phyloP scores from a whole-genome alignment of 2,329 filamentous ascomycete genomes.

The Alternaria arborescens region DNA sequence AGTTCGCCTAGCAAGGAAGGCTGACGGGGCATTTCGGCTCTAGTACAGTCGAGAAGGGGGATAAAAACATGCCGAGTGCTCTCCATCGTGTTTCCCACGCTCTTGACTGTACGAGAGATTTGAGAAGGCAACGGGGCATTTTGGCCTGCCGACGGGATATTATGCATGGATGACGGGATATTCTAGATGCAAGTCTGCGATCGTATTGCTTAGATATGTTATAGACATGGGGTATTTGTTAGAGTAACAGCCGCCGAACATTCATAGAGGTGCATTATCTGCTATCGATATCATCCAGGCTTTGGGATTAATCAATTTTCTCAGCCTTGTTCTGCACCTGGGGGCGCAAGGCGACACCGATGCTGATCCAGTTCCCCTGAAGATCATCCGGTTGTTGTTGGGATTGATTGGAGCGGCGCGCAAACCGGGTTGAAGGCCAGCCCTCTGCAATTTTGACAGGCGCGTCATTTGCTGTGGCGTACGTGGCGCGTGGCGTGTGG shows the following conservation, averaged over 20 bases:
- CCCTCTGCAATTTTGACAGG: not conserved
- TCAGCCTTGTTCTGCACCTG: constrained; percentile 5
- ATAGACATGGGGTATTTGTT: constrained; percentile 21
- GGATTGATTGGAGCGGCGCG: constrained; percentile 10
- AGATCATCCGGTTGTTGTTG: constrained; percentile 12
- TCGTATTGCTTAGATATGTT: constrained; percentile 1
- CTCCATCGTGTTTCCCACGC: not conserved
- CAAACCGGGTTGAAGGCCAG: not conserved
- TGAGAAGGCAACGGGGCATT: not conserved
- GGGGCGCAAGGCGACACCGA: not conserved
- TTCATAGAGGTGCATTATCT: not conserved
- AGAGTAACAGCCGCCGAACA: not conserved
- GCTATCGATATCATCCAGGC: not conserved
- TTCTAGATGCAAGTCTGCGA: constrained; percentile 2
- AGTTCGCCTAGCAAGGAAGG: constrained; percentile 15
- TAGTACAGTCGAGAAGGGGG: not conserved
- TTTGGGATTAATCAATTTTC: not conserved
- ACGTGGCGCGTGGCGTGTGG: constrained; percentile 4
- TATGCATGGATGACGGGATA: not conserved
- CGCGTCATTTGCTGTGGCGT: constrained; percentile 14
- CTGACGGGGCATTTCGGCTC: not conserved
- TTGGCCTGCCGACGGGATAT: not conserved
- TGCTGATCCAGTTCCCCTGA: constrained; percentile 14
- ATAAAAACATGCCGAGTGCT: not conserved
- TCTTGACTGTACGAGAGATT: not conserved